Percentiles rank a stretch among this genome's conserved stretches.
Evolutionary conservation across 306 rosid species (phyloP).

Genomic region (Urtica urens): DNA sequence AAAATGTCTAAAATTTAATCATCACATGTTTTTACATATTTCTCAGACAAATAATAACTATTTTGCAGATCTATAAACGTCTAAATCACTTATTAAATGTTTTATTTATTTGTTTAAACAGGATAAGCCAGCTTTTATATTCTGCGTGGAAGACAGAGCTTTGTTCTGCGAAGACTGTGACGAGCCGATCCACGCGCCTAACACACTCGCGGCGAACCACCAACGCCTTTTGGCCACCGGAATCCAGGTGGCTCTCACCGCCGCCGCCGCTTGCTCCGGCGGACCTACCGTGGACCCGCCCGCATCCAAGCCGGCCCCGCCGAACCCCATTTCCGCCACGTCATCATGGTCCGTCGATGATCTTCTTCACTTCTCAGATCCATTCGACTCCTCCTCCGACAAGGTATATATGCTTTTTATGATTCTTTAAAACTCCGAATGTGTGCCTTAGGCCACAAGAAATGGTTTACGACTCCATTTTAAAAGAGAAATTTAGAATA

Average conservation of each 20-base stretch:
- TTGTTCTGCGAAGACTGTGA: constrained; percentile 93
- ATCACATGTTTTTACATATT: no score
- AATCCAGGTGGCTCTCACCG: constrained; percentile 61
- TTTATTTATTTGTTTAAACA: constrained; percentile 15
- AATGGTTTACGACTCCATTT: no score
- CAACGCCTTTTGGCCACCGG: constrained; percentile 97
- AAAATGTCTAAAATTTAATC: no score
- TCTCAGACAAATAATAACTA: no score
- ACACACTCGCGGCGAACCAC: constrained; percentile 75
- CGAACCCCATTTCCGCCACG: no score
- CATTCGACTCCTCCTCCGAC: constrained; percentile 52
- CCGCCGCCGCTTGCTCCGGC: constrained; percentile 49
- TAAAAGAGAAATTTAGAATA: no score
- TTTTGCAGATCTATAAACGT: no score
- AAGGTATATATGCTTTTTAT: no score
- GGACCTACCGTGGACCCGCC: constrained; percentile 32
- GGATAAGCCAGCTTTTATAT: constrained; percentile 94
- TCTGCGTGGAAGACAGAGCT: constrained; percentile 96
- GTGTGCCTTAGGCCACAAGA: no score
- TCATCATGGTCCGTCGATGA: constrained; percentile 87
- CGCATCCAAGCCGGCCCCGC: constrained; percentile 48
- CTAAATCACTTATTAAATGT: no score
- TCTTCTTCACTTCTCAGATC: constrained; percentile 57
- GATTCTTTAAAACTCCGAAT: no score
- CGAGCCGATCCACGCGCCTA: constrained; percentile 64